Percentiles rank a stretch among this genome's conserved stretches.
Evolutionary conservation across 1,139 yeast species (phyloP).

Genomic region (Ogataea hybrid): DNA sequence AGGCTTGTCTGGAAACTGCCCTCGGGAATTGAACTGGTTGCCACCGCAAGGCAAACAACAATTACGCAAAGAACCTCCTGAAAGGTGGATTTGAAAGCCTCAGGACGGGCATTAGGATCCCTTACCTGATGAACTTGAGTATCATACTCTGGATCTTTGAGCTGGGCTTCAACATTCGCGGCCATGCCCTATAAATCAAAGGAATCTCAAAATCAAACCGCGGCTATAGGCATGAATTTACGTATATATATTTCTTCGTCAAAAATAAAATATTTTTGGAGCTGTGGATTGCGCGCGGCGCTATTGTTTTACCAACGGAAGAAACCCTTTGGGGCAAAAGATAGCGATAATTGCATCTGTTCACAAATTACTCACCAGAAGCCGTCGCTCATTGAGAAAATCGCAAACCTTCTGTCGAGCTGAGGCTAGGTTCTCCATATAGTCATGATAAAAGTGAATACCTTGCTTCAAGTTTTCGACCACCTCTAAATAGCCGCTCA

Average conservation of each 20-base stretch:
- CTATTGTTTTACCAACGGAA: background rate
- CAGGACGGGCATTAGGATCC: constrained; percentile 16
- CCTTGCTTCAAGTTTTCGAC: constrained; percentile 67
- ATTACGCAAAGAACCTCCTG: constrained; percentile 30
- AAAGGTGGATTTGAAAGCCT: constrained; percentile 12
- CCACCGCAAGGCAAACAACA: constrained; percentile 30
- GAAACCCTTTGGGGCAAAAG: no score
- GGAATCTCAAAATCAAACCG: background rate
- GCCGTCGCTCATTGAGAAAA: constrained; percentile 51
- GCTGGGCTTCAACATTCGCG: background rate
- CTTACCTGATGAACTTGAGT: no score
- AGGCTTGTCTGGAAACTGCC: constrained; percentile 35
- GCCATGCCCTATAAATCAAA: no score
- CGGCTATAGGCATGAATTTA: no score
- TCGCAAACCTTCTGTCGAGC: constrained; percentile 52
- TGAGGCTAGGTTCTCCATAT: constrained; percentile 46
- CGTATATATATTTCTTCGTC: no score
- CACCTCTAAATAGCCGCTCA: constrained; percentile 54
- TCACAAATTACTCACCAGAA: constrained; percentile 33
- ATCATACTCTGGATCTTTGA: background rate
- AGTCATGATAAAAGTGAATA: constrained; percentile 62
- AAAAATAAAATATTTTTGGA: no score
- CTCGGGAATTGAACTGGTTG: constrained; percentile 30
- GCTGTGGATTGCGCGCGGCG: background rate
- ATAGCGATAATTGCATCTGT: no score